Evolutionary conservation across 164 flowering plant genomes (phyloP), one percentile per base, ranked within the genome.

Genomic region (Annona cherimola): DNA sequence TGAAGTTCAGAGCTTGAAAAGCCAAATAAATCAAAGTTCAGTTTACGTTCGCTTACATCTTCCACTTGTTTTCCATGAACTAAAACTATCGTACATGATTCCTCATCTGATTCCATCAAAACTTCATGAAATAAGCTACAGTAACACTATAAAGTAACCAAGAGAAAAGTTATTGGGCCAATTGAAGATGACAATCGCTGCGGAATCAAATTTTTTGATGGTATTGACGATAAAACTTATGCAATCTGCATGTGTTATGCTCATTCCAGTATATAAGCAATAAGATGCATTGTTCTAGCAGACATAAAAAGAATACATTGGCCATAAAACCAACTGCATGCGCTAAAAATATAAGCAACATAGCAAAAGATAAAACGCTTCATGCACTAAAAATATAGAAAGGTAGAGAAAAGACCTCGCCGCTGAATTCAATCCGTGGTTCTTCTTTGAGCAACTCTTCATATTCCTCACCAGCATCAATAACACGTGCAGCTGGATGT

Each of bases 391-490:
- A 72, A 41, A 64, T 8, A 41, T 19, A 72, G 26, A 70, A 63
- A 70, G 59, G 40, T 18, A n/a, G 20, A 19, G 60, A 44, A 50
- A 61, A 66, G 19, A 86, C 99, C 99, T 96, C 99, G 55, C 99
- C 99, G 78, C 94, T 93, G 76, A 96, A 96, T 75, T 92, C 98
- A 75, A 96, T 79, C 20, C 42, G 81, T 8, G 97, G 98, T 76
- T 93, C 98, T 83, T 96, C 97, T 77, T 96, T 93, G 62, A 92
- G 91, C 45, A 88, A 70, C 73, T 82, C 90, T 73, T 96, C 99
- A 68, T 79, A 81, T 66, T 96, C 97, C 64, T 89, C 97, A 76
- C 70, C 77, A 7, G 87, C 76, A 79, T 89, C 96, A 55, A 92
- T 87, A 78, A 89, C 88, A 44, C 89, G 92, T n/a, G 97, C 97